Conservation (phyloP, 768 basidiomycete species). For the Piloderma croceum region DNA sequence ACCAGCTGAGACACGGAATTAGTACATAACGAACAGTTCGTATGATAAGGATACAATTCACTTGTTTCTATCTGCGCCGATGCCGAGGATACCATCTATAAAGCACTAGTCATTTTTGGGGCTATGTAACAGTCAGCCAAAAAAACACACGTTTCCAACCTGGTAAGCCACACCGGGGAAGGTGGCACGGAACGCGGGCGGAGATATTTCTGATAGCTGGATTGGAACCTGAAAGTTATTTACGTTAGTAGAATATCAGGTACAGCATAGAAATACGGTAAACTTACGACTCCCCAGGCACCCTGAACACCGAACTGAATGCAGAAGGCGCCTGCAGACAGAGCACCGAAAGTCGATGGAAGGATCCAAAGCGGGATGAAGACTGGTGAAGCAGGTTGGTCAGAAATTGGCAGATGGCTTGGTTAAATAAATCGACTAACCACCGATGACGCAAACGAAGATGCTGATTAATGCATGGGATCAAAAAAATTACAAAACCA, state of each 20-base stretch:
- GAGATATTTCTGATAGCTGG: slow-evolving; percentile 77
- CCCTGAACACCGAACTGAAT: slow-evolving; percentile 87
- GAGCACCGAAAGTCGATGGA: slow-evolving; percentile 58
- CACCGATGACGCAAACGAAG: slow-evolving; percentile 51
- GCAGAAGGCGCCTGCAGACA: slow-evolving; percentile 82
- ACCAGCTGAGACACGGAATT: slow-evolving; percentile 42
- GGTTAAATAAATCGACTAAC: too few species aligned
- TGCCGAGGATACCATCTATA: slow-evolving; percentile 58
- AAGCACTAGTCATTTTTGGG: background rate
- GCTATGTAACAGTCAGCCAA: too few species aligned
- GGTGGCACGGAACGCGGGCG: slow-evolving; percentile 83
- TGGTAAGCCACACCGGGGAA: slow-evolving; percentile 87
- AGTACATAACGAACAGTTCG: slow-evolving; percentile 36
- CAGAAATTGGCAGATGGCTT: too few species aligned
- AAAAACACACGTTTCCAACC: slow-evolving; percentile 53
- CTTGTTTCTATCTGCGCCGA: slow-evolving; percentile 78
- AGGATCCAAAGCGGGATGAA: slow-evolving; percentile 83
- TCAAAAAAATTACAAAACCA: too few species aligned
- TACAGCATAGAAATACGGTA: too few species aligned
- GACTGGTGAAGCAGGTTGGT: slow-evolving; percentile 23
- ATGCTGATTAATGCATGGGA: too few species aligned
- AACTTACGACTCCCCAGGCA: slow-evolving; percentile 78
- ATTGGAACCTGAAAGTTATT: slow-evolving; percentile 49
- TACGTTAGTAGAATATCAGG: background rate
- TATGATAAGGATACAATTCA: slow-evolving; percentile 24